Evolutionary conservation across 148 eudicot species (phyloP).

Genomic region (Silene uniflora): DNA sequence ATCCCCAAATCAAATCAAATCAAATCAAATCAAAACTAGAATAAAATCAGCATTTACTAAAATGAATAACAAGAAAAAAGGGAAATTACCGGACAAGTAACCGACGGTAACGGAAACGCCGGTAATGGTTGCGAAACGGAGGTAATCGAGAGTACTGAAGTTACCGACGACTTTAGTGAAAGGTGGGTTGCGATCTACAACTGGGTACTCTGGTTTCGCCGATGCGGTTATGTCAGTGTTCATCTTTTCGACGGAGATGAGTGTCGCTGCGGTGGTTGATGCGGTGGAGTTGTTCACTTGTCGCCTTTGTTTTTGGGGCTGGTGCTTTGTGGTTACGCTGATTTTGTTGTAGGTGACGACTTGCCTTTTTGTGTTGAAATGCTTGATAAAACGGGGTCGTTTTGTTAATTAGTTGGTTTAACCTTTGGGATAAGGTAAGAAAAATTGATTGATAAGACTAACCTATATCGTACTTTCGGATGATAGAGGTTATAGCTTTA

Average conservation of each 20-base stretch:
- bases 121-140: conserved; percentile 77
- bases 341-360: not conserved
- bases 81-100: conserved; percentile 65
- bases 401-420: too few species aligned
- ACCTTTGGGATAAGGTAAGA: too few species aligned
- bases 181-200: conserved; percentile 90
- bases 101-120: conserved; percentile 94
- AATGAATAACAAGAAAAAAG: not conserved
- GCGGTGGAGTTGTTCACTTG: not conserved
- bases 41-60: not conserved
- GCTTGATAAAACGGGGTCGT: too few species aligned
- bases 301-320: not conserved
- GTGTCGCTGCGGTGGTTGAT: not conserved
- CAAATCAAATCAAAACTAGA: not conserved
- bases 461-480: too few species aligned
- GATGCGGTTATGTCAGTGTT: conserved; percentile 94
- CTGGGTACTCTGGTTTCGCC: conserved; percentile 79
- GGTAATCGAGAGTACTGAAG: conserved; percentile 85
- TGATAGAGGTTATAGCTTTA: too few species aligned
- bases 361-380: not conserved
- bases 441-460: too few species aligned
- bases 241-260: conserved; percentile 36
- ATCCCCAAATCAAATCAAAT: not conserved
- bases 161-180: conserved; percentile 85
- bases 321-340: not conserved